Evolutionary conservation across 208 protist genomes (phyloP).

Genomic region (Strigomonas culicis): DNA sequence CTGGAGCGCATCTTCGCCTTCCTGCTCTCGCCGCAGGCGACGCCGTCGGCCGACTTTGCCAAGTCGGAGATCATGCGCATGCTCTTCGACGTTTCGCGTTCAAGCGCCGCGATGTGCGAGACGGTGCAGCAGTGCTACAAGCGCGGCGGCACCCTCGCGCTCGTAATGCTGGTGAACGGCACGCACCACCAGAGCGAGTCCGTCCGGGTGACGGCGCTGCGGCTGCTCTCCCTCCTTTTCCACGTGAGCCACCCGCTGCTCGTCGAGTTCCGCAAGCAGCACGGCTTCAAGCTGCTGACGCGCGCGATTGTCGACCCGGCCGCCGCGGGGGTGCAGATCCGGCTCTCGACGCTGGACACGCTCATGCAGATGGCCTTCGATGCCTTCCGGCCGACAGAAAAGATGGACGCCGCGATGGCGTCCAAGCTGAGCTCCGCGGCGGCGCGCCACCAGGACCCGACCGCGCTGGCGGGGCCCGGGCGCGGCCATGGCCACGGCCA

Average conservation of each 20-base stretch:
- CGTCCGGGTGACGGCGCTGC: conserved; percentile 74
- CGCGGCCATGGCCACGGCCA: conserved; percentile 12
- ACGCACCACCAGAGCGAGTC: conserved; percentile 72
- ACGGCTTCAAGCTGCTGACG: conserved; percentile 26
- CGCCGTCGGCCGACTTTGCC: conserved; percentile 28
- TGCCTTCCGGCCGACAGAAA: conserved; percentile 43
- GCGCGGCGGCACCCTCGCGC: conserved; percentile 45
- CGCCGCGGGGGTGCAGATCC: conserved; percentile 37
- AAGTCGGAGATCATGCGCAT: conserved; percentile 82
- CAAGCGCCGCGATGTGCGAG: conserved; percentile 64
- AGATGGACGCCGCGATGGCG: conserved; percentile 10
- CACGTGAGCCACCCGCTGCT: conserved; percentile 51
- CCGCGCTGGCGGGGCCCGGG: not conserved
- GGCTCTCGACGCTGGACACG: conserved; percentile 68
- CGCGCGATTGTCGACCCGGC: conserved; percentile 14
- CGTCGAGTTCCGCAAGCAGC: conserved; percentile 52
- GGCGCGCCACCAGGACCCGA: conserved; percentile 7
- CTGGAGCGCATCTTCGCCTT: conserved; percentile 63
- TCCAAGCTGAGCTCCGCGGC: conserved; percentile 6
- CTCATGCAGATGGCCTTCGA: conserved; percentile 84
- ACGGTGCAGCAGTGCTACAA: conserved; percentile 55
- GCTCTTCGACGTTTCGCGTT: conserved; percentile 84
- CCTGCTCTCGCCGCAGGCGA: conserved; percentile 36
- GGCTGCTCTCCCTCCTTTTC: conserved; percentile 76
- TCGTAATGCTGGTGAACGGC: conserved; percentile 69